Evolutionary conservation across 1,284 basidiomycete genomes (phyloP), one percentile per base, ranked within the genome.

Genomic region (Vanrija sp.): DNA sequence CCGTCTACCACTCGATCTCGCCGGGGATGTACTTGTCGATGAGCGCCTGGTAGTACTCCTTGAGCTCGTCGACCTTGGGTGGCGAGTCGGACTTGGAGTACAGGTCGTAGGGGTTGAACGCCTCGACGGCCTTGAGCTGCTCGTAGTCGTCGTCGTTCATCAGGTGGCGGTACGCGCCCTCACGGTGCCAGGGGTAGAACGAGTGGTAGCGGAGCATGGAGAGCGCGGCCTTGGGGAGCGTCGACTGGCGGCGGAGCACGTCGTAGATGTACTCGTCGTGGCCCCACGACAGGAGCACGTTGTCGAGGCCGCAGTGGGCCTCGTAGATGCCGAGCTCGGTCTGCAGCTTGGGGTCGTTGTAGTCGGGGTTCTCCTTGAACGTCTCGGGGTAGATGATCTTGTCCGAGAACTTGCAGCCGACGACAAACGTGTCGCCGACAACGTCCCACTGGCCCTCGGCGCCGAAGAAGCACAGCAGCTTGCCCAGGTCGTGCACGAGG

Each of bases 151-250:
- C 83, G 23, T 19, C 84, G 70, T 85, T 85, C 65, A 83, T 86
- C 48, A 94, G 82, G 71, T 92, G 86, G 28, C 75, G 71, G 78
- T 93, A 94, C 0, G 89, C 91, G 57, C 82, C 83, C 71, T 91
- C 89, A 49, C 88, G 83, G 74, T 91, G 89, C 89, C 90, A 93
- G n/a, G 91, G 91, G 79, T 94, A 94, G 81, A 94, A 94, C 65
- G 87, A 89, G 79, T 95, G 91, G 76, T 90, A 94, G 25, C 91
- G 85, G 69, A 95, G 91, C 91, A 95, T 95, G 25, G 87, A 85
- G 38, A 95, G 81, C 0, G 82, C 91, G 66, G 89, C 90, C 52
- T 83, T 82, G 0, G 91, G 91, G 0, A 95, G 84, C 16, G 55
- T 61, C 6, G 69, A 71, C 49, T 65, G 63, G 29, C 52, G 42